phyloP scores from a whole-genome alignment of 1,284 basidiomycete genomes.

The Malassezia cuniculi region DNA sequence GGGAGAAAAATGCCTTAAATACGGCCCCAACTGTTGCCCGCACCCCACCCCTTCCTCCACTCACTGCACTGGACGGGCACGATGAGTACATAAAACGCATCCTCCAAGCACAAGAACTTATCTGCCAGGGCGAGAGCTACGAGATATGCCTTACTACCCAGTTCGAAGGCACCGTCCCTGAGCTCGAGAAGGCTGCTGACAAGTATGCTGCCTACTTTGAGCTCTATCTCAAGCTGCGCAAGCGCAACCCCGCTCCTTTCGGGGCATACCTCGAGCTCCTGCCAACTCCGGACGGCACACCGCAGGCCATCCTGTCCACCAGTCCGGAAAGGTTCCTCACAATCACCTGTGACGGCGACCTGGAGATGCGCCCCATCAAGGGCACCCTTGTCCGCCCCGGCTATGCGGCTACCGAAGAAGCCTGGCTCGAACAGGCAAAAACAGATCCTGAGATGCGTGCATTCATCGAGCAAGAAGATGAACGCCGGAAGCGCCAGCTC shows the following conservation, averaged over 20 bases:
- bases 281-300: not conserved
- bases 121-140: conserved; percentile 82
- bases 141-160: conserved; percentile 84
- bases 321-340: conserved; percentile 88
- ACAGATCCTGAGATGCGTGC: conserved; percentile 17
- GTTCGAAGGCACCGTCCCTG: conserved; percentile 45
- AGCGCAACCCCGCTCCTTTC: conserved; percentile 78
- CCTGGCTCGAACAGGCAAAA: conserved; percentile 6
- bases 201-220: conserved; percentile 21
- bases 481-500: conserved; percentile 48
- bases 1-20: not conserved
- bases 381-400: conserved; percentile 52
- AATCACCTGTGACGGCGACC: conserved; percentile 56
- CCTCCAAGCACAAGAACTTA: conserved; percentile 59
- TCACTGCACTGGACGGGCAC: conserved; percentile 14
- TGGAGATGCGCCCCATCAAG: conserved; percentile 89
- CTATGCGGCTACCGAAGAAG: conserved; percentile 28
- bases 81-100: conserved; percentile 60
- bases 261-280: conserved; percentile 62
- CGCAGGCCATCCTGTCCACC: conserved; percentile 52
- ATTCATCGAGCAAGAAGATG: conserved; percentile 42
- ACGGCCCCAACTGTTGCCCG: not conserved
- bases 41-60: not conserved
- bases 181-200: not conserved
- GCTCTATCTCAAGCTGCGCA: conserved; percentile 46